These are phyloP conservation scores for Aspergillus nidulans DNA, from an alignment of 495 filamentous ascomycete genomes.

Conservation along the genomic window DNA sequence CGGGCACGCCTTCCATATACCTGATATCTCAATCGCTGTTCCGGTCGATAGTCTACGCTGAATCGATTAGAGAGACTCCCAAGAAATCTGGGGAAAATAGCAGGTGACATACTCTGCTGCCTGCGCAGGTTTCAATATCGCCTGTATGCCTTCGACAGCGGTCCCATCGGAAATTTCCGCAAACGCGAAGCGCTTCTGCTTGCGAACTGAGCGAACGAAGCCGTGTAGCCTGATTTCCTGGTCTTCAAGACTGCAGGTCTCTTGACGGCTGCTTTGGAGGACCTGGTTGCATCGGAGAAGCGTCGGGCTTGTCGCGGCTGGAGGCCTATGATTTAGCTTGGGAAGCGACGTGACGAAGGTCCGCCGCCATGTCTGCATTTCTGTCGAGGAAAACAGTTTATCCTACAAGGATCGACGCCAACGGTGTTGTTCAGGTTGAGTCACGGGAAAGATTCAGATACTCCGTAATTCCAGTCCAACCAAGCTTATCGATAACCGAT, in stretches of 20 bases:
- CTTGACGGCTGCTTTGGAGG: conserved; percentile 28
- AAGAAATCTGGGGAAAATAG: not conserved
- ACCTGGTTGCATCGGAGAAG: conserved; percentile 37
- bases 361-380: conserved; percentile 46
- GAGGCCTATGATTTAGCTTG: conserved; percentile 25
- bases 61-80: conserved; percentile 10
- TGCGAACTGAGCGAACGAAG: conserved; percentile 77
- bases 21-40: conserved; percentile 71
- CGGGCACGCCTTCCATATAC: conserved; percentile 71
- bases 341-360: conserved; percentile 37
- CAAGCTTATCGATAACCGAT: not conserved
- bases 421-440: not conserved
- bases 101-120: conserved; percentile 63
- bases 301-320: conserved; percentile 15
- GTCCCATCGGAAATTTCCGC: conserved; percentile 87
- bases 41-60: conserved; percentile 68
- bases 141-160: conserved; percentile 72
- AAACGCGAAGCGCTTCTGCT: conserved; percentile 80
- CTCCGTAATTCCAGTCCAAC: no score
- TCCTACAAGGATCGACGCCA: not conserved
- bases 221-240: conserved; percentile 63
- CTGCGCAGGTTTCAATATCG: conserved; percentile 68
- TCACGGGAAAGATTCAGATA: not conserved
- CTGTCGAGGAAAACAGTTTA: conserved; percentile 4
- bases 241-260: conserved; percentile 30